Percentiles rank a stretch among this genome's conserved stretches.
Conservation (phyloP, 257 asterid species). For the Solanum gandarillasii region DNA sequence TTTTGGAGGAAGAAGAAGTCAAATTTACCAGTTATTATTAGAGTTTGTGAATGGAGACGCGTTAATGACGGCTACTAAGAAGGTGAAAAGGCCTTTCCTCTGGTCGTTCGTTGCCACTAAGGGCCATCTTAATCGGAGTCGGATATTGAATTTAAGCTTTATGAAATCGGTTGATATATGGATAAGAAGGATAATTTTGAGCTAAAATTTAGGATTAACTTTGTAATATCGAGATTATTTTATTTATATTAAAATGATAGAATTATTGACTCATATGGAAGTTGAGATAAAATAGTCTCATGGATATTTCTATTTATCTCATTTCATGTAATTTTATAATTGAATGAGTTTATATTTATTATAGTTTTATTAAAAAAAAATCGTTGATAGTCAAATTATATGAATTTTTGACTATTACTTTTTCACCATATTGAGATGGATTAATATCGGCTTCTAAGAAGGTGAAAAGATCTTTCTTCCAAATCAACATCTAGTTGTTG, state of each 20-base stretch:
- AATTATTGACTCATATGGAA: too few relatives aligned
- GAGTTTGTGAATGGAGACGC: neutral
- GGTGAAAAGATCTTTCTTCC: neutral
- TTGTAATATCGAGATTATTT: too few relatives aligned
- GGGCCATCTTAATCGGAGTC: neutral
- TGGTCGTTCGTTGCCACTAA: neutral
- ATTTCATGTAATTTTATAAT: too few relatives aligned
- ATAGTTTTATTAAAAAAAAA: too few relatives aligned
- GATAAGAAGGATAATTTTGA: too few relatives aligned
- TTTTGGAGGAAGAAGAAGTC: neutral
- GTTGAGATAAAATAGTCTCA: neutral
- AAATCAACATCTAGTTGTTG: too few relatives aligned
- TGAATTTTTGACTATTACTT: too few relatives aligned
- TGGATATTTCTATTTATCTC: too few relatives aligned
- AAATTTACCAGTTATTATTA: neutral
- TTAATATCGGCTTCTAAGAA: slow-evolving; percentile 1
- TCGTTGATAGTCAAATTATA: too few relatives aligned
- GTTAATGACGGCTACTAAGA: neutral
- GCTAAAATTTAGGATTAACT: neutral
- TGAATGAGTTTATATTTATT: too few relatives aligned
- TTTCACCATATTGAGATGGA: neutral
- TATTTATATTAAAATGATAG: too few relatives aligned
- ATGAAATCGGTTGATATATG: rapidly evolving
- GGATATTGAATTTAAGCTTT: neutral
- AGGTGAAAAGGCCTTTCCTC: neutral